These are phyloP conservation scores for Volvox africanus DNA, from an alignment of 139 green algal species.

Conservation along the genomic window DNA sequence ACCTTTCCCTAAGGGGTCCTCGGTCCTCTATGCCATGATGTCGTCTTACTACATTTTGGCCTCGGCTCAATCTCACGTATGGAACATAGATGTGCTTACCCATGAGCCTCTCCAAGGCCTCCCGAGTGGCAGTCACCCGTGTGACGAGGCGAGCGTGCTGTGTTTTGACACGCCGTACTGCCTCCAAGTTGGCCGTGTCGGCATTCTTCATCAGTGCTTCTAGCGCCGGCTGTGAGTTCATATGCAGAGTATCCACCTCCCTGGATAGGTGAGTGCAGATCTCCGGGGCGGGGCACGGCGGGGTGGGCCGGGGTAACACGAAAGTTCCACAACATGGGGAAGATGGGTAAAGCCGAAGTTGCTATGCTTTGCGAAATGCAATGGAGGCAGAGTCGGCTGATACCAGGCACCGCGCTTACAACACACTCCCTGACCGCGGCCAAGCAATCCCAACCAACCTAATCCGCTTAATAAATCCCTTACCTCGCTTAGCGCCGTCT, in stretches of 20 bases:
- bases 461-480: neutral
- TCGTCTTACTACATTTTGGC: too few relatives aligned
- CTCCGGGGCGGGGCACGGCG: neutral
- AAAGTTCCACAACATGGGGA: too few relatives aligned
- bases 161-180: slow-evolving; percentile 87
- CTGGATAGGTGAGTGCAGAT: slow-evolving; percentile 65
- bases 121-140: slow-evolving; percentile 68
- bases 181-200: slow-evolving; percentile 80
- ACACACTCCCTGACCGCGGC: too few relatives aligned
- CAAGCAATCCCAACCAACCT: too few relatives aligned
- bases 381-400: too few relatives aligned
- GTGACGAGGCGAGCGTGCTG: slow-evolving; percentile 79
- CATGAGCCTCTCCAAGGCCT: slow-evolving; percentile 84
- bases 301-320: neutral
- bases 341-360: neutral
- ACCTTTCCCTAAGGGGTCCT: too few relatives aligned
- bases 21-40: too few relatives aligned
- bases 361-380: neutral
- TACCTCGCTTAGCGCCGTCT: slow-evolving; percentile 77
- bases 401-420: too few relatives aligned
- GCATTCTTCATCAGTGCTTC: slow-evolving; percentile 80
- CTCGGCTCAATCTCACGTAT: too few relatives aligned
- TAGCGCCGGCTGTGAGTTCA: slow-evolving; percentile 73
- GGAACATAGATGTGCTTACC: slow-evolving; percentile 2
- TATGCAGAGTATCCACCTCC: slow-evolving; percentile 81